These are phyloP conservation scores for Malassezia yamatoensis DNA, from an alignment of 1,284 basidiomycete species.

Conservation along the genomic window DNA sequence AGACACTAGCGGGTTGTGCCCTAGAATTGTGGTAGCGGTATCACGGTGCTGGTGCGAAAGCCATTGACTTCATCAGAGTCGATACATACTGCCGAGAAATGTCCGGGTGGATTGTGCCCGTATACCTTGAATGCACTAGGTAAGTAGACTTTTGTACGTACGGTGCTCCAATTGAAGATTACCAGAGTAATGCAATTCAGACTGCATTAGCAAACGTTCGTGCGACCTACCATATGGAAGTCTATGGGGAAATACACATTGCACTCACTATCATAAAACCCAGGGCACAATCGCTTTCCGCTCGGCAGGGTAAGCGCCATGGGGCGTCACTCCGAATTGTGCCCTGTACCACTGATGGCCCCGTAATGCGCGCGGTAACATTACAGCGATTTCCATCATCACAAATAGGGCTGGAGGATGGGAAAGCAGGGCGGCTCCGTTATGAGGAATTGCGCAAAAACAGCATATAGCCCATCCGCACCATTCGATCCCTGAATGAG, in stretches of 20 bases:
- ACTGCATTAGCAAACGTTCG: conserved; percentile 3
- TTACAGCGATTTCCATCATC: conserved; percentile 59
- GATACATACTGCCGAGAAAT: conserved; percentile 40
- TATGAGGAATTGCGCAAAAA: conserved; percentile 11
- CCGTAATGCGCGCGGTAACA: conserved; percentile 67
- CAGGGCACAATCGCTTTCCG: conserved; percentile 61
- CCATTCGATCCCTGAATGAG: conserved; percentile 43
- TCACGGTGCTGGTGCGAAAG: conserved; percentile 93
- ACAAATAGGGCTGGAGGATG: conserved; percentile 54
- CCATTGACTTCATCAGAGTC: conserved; percentile 66
- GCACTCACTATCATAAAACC: conserved; percentile 51
- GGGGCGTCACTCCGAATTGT: conserved; percentile 53
- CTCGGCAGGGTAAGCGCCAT: conserved; percentile 57
- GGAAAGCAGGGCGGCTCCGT: conserved; percentile 14
- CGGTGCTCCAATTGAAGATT: conserved; percentile 40
- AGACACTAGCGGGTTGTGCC: conserved; percentile 73
- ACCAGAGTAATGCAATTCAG: conserved; percentile 14
- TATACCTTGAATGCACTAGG: conserved; percentile 76
- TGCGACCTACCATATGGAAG: conserved; percentile 13
- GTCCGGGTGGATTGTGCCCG: conserved; percentile 59
- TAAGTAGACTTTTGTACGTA: conserved; percentile 3
- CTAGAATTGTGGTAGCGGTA: conserved; percentile 79
- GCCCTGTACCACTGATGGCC: conserved; percentile 71
- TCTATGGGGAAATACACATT: background rate
- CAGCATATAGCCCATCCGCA: conserved; percentile 22